These are phyloP conservation scores for Candida nanaspora DNA, from an alignment of 805 yeast species.

Conservation along the genomic window DNA sequence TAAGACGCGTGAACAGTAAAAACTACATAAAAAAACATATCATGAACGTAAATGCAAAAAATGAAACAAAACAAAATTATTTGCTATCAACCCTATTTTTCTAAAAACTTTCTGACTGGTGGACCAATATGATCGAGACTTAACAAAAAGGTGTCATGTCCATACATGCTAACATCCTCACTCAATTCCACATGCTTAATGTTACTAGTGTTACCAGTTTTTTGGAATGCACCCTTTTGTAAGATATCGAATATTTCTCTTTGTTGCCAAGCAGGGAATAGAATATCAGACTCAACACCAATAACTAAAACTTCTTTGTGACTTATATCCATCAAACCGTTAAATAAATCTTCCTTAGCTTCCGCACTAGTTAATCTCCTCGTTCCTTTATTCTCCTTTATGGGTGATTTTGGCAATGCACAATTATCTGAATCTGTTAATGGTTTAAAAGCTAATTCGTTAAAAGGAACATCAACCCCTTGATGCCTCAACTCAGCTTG, in stretches of 20 bases:
- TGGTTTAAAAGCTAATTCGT: constrained; percentile 22
- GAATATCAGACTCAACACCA: constrained; percentile 89
- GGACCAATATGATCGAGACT: constrained; percentile 75
- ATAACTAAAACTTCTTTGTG: constrained; percentile 65
- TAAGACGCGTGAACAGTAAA: too few relatives aligned
- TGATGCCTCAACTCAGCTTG: constrained; percentile 27
- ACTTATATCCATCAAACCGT: constrained; percentile 59
- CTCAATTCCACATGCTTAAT: constrained; percentile 69
- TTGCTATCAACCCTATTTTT: constrained; percentile 9
- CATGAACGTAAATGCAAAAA: neutral
- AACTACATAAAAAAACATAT: neutral
- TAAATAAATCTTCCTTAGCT: constrained; percentile 49
- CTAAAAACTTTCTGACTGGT: constrained; percentile 62
- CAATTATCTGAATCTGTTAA: constrained; percentile 19
- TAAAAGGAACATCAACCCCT: constrained; percentile 16
- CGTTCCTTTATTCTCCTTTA: constrained; percentile 41
- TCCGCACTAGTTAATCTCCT: constrained; percentile 46
- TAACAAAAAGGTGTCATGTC: constrained; percentile 86
- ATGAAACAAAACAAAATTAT: neutral
- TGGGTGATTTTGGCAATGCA: constrained; percentile 44
- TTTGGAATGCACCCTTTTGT: constrained; percentile 23
- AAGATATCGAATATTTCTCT: constrained; percentile 66
- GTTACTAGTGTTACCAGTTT: constrained; percentile 29
- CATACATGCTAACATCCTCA: constrained; percentile 70
- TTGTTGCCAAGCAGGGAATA: constrained; percentile 95